A percentile compares a stretch with the other conserved stretches of the same genome.
These are phyloP conservation scores for Escovopsis sp. DNA, from an alignment of 2,329 filamentous ascomycete species.

Conservation along the genomic window DNA sequence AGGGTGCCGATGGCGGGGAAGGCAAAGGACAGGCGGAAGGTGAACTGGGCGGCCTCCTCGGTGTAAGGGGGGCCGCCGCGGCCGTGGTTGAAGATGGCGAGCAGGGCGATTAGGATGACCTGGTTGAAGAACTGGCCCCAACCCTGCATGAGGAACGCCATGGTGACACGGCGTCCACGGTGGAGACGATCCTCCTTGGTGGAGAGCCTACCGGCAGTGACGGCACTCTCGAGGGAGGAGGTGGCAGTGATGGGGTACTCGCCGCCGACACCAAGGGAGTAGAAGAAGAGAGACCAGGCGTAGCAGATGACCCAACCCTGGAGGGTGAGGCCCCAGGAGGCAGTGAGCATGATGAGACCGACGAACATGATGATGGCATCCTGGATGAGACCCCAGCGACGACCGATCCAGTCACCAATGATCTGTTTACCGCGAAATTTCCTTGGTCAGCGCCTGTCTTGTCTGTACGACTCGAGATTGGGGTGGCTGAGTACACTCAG, in stretches of 20 bases:
- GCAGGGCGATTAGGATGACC: constrained; percentile 68
- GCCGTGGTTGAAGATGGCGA: constrained; percentile 79
- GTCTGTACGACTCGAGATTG: background rate
- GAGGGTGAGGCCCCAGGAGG: constrained; percentile 72
- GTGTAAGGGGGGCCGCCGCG: constrained; percentile 63
- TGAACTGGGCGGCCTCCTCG: constrained; percentile 65
- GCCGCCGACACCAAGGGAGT: constrained; percentile 51
- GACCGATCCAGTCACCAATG: constrained; percentile 62
- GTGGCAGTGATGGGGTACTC: constrained; percentile 97
- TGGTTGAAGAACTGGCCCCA: constrained; percentile 97
- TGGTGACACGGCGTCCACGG: constrained; percentile 88
- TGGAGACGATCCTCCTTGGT: constrained; percentile 88
- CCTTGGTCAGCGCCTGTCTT: constrained; percentile 2
- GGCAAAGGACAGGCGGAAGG: constrained; percentile 84
- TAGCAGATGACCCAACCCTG: constrained; percentile 98
- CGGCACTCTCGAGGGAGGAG: constrained; percentile 82
- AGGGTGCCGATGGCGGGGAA: constrained; percentile 81
- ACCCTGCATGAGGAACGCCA: constrained; percentile 94
- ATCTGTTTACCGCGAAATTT: constrained; percentile 21
- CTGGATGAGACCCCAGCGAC: constrained; percentile 90
- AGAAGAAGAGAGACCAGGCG: constrained; percentile 83
- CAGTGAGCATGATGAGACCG: constrained; percentile 81
- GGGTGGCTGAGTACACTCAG: background rate
- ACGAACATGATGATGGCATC: constrained; percentile 89
- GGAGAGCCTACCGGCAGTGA: constrained; percentile 73